Evolutionary conservation across 257 asterid species (phyloP), one percentile per base, ranked within the genome.

Genomic region (Solanum dulcamara): DNA sequence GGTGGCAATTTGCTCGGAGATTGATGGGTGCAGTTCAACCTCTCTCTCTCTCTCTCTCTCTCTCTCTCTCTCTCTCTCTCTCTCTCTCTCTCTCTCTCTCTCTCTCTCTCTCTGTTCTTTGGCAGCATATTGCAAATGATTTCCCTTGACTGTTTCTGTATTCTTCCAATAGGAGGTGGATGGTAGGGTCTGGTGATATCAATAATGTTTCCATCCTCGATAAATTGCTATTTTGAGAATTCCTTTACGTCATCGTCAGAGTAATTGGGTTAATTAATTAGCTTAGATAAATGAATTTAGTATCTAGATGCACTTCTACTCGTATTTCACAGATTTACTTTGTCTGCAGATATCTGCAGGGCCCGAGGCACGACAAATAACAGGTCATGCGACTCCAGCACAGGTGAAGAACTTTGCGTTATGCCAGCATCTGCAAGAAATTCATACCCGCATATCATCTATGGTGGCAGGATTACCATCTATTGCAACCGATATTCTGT

Each of bases 301-400:
- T 24, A 9, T 79, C 81, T 72, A 26, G 33, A 38, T 11, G 33
- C 22, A 48, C 44, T 28, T 77, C 35, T 48, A 79, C 44, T 48
- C 18, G 8, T 28, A 50, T 48, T 68, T 84, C 44, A 67, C 22
- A 84, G 33, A 68, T 68, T 46, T 67, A 59, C 55, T 50, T 83
- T 68, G 28, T 50, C 66, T 55, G n/a, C 86, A 95, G 99, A 95
- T 97, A 90, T 93, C 97, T 60, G 89, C 99, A 2, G 99, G 99
- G 32, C 99, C 98, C 22, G 99, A 97, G 90, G 98, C 99, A 66
- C 96, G 98, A 72, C 99, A 97, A 90, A 90, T 95, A 85, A 85
- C 93, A 10, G 99, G 98, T 74, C 96, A 93, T 24, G 99, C 99
- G 72, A 95, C 99, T 72, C 89, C 90, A 42, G 93, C 97, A 7